Conservation (phyloP, 1,284 basidiomycete genomes). For the Moesziomyces parantarcticus region DNA sequence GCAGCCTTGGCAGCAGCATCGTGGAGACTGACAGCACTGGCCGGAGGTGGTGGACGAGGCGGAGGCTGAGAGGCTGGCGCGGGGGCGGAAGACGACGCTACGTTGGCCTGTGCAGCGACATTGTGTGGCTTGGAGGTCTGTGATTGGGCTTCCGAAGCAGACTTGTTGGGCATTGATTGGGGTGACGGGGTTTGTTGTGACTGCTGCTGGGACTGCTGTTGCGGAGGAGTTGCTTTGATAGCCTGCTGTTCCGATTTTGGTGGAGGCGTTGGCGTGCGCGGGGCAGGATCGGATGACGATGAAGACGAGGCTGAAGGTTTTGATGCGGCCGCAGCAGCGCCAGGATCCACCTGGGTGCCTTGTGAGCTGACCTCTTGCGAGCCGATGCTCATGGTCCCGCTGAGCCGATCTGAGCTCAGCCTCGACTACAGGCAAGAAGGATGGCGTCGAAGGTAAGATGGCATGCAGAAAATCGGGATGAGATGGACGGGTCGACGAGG, state of each 20-base stretch:
- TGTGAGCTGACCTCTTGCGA: slow-evolving; percentile 32
- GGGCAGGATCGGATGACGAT: neutral
- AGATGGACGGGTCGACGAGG: neutral
- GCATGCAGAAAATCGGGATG: slow-evolving; percentile 25
- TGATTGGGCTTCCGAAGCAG: neutral
- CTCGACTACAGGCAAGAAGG: slow-evolving; percentile 3
- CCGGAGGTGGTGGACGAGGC: slow-evolving; percentile 21
- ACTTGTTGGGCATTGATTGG: neutral
- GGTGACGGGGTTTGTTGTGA: slow-evolving; percentile 2
- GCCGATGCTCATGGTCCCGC: slow-evolving; percentile 51
- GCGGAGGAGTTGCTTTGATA: slow-evolving; percentile 1
- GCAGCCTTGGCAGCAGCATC: slow-evolving; percentile 29
- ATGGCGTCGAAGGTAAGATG: slow-evolving; percentile 8
- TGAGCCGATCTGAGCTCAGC: slow-evolving; percentile 43
- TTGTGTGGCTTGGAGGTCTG: neutral
- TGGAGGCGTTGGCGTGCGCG: slow-evolving; percentile 23
- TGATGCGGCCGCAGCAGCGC: slow-evolving; percentile 45
- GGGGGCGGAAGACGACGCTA: slow-evolving; percentile 1
- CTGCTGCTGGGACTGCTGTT: slow-evolving; percentile 29
- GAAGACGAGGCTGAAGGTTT: slow-evolving; percentile 22
- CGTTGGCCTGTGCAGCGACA: slow-evolving; percentile 5
- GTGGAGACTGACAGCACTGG: slow-evolving; percentile 38
- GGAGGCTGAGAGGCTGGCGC: slow-evolving; percentile 2
- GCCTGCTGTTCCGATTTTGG: slow-evolving; percentile 3
- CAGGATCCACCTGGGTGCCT: slow-evolving; percentile 48